phyloP scores from a whole-genome alignment of 805 yeast genomes.

The Teunomyces panamensis region DNA sequence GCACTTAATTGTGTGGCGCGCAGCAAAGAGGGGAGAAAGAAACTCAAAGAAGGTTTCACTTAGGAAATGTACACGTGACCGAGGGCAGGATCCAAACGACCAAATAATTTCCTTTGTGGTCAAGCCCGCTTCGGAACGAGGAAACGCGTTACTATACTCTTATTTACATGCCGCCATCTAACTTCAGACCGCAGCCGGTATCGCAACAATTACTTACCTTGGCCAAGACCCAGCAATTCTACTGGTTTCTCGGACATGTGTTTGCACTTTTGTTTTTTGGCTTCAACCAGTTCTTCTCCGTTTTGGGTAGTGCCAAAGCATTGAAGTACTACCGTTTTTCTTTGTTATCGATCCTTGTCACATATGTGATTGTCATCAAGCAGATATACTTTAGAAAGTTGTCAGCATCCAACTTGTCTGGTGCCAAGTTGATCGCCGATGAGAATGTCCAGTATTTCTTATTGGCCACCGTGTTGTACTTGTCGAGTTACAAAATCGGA shows the following conservation, averaged over 20 bases:
- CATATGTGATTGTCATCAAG: slow-evolving; percentile 61
- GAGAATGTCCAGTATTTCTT: slow-evolving; percentile 40
- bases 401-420: slow-evolving; percentile 14
- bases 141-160: neutral
- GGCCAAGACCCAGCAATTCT: slow-evolving; percentile 54
- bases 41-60: neutral
- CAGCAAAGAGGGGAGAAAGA: neutral
- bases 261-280: slow-evolving; percentile 44
- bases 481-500: slow-evolving; percentile 28
- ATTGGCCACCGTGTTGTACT: slow-evolving; percentile 29
- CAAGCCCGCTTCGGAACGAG: too few species aligned
- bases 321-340: slow-evolving; percentile 30
- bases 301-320: slow-evolving; percentile 32
- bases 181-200: slow-evolving; percentile 6
- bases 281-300: slow-evolving; percentile 38
- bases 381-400: slow-evolving; percentile 51
- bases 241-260: slow-evolving; percentile 68
- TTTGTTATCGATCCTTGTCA: slow-evolving; percentile 51
- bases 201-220: slow-evolving; percentile 8
- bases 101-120: neutral
- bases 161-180: neutral
- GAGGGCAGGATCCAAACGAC: neutral
- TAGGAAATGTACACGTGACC: neutral
- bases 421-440: slow-evolving; percentile 28
- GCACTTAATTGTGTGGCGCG: too few species aligned